Conservation (phyloP, 257 asterid species). For the Fraxinus americana region DNA sequence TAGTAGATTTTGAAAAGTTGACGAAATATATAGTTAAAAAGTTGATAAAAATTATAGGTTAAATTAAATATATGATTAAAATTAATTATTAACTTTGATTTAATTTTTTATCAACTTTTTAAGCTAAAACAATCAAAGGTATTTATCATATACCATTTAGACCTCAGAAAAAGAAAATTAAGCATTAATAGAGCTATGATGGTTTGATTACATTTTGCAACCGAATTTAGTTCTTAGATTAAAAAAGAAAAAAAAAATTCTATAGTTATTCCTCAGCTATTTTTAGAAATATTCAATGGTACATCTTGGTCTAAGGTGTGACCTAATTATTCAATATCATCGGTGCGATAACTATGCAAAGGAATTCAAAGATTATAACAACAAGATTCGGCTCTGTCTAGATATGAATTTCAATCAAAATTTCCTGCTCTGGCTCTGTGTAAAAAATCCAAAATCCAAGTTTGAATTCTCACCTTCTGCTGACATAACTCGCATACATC, state of each 20-base stretch:
- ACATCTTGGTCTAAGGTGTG: too few relatives aligned
- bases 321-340: neutral
- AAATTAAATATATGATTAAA: too few relatives aligned
- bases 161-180: neutral
- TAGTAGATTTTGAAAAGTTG: too few relatives aligned
- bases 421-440: neutral
- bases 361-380: neutral
- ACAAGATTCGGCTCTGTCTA: neutral
- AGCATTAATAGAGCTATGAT: too few relatives aligned
- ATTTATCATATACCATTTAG: neutral
- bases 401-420: neutral
- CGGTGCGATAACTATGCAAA: neutral
- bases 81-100: too few relatives aligned
- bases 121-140: too few relatives aligned
- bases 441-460: conserved; percentile 3
- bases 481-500: conserved; percentile 10
- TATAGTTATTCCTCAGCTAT: neutral
- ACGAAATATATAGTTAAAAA: too few relatives aligned
- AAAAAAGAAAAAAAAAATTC: too few relatives aligned
- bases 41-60: too few relatives aligned
- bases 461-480: conserved; percentile 16
- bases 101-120: too few relatives aligned
- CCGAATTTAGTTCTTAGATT: too few relatives aligned
- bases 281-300: neutral
- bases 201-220: neutral